Evolutionary conservation across 2,329 filamentous ascomycete species (phyloP).

Genomic region (Colletotrichum abscissum): DNA sequence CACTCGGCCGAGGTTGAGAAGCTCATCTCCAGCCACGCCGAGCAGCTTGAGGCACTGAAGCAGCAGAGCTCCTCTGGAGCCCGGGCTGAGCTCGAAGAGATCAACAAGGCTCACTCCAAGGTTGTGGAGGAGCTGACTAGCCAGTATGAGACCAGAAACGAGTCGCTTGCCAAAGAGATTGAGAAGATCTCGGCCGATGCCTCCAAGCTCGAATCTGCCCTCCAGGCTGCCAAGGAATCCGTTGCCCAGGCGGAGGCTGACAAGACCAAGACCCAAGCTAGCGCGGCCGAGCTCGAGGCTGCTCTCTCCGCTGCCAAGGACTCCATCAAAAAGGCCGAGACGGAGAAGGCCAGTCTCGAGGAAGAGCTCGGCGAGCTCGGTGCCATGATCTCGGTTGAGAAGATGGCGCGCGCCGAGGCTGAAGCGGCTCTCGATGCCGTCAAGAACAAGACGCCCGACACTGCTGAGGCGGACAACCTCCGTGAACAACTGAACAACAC

Average conservation of each 20-base stretch:
- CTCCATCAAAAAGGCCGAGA: conserved; percentile 44
- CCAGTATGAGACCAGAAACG: conserved; percentile 49
- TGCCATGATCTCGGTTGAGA: conserved; percentile 66
- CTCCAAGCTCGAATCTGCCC: conserved; percentile 46
- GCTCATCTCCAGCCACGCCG: conserved; percentile 54
- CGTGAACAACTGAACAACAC: conserved; percentile 60
- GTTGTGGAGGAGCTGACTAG: conserved; percentile 53
- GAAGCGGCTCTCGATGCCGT: conserved; percentile 70
- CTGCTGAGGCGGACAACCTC: conserved; percentile 63
- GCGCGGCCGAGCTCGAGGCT: conserved; percentile 58
- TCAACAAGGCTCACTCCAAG: conserved; percentile 50
- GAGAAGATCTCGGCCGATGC: conserved; percentile 45
- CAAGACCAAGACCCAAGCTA: conserved; percentile 57
- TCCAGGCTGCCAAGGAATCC: conserved; percentile 47
- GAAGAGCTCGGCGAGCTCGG: conserved; percentile 61
- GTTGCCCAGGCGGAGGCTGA: conserved; percentile 46
- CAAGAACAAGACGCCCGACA: conserved; percentile 65
- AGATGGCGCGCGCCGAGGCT: conserved; percentile 69
- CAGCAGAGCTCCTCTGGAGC: conserved; percentile 48
- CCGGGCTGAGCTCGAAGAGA: conserved; percentile 57
- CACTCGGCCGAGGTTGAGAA: conserved; percentile 61
- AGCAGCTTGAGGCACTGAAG: conserved; percentile 54
- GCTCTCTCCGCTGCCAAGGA: conserved; percentile 49
- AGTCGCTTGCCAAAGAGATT: conserved; percentile 42
- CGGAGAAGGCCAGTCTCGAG: conserved; percentile 55